phyloP scores from a whole-genome alignment of 768 basidiomycete species.

The Gymnopilus dilepis region DNA sequence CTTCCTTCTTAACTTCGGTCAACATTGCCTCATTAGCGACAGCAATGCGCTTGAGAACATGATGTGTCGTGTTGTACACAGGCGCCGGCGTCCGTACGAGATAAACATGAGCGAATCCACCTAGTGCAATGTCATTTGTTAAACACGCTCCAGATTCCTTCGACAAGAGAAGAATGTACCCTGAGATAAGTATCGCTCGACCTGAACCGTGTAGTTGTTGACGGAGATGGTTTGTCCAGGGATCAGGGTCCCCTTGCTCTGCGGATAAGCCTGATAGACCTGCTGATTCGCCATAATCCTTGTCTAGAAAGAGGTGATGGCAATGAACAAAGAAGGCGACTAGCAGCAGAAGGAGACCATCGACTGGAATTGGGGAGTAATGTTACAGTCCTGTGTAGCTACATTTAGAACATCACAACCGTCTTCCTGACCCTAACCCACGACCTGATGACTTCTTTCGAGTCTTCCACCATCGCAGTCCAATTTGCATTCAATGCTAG shows the following conservation, averaged over 20 bases:
- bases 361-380: constrained; percentile 19
- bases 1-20: constrained; percentile 94
- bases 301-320: constrained; percentile 17
- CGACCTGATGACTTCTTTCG: no score
- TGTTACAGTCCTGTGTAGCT: constrained; percentile 19
- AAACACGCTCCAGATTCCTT: constrained; percentile 10
- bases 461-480: no score
- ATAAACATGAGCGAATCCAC: constrained; percentile 98
- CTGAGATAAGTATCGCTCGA: constrained; percentile 96
- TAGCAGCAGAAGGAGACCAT: constrained; percentile 25
- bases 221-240: constrained; percentile 90
- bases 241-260: constrained; percentile 71
- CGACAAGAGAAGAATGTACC: constrained; percentile 51
- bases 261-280: constrained; percentile 51
- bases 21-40: constrained; percentile 90
- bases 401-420: constrained; percentile 27
- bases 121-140: constrained; percentile 45
- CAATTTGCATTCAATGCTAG: no score
- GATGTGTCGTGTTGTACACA: constrained; percentile 89
- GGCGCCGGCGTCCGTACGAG: constrained; percentile 87
- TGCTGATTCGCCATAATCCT: constrained; percentile 55
- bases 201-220: constrained; percentile 87
- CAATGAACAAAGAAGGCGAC: constrained; percentile 5
- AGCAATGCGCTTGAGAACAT: constrained; percentile 97
- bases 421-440: background rate